These are phyloP conservation scores for Phalaenopsis aphrodite DNA, from an alignment of 106 monocot genomes.

Conservation along the genomic window DNA sequence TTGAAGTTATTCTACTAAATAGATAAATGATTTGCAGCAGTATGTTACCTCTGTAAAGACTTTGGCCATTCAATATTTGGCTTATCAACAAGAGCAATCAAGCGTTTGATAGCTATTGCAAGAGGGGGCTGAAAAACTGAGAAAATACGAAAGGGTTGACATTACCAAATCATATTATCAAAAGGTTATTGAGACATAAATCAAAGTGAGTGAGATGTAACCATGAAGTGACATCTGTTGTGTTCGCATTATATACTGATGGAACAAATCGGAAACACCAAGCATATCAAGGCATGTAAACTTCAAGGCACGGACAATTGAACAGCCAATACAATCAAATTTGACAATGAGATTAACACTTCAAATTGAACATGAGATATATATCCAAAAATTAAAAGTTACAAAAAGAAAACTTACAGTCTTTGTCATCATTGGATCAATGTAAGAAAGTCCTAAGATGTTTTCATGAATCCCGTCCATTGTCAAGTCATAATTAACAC, in stretches of 20 bases:
- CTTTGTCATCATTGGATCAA: constrained; percentile 87
- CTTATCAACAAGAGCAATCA: constrained; percentile 72
- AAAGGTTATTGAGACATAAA: neutral
- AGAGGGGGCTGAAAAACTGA: constrained; percentile 75
- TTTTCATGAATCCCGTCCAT: constrained; percentile 99
- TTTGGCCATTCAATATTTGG: constrained; percentile 98
- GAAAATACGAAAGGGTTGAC: constrained; percentile 5
- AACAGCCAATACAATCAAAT: neutral
- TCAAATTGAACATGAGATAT: constrained; percentile 6
- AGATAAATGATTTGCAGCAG: neutral
- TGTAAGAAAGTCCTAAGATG: constrained; percentile 68
- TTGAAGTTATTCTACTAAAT: constrained; percentile 1
- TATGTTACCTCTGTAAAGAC: constrained; percentile 57
- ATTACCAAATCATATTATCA: constrained; percentile 4
- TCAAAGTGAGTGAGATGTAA: constrained; percentile 13
- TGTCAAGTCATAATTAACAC: constrained; percentile 96
- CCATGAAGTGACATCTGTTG: constrained; percentile 84
- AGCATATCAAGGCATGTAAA: constrained; percentile 65
- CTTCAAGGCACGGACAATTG: constrained; percentile 27
- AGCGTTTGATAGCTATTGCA: constrained; percentile 42
- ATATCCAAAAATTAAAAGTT: neutral
- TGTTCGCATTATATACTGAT: constrained; percentile 53
- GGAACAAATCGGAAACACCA: constrained; percentile 67
- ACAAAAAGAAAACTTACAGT: constrained; percentile 43
- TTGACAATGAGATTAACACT: constrained; percentile 1